phyloP scores from a whole-genome alignment of 495 filamentous ascomycete species.

The Penicillium goetzii region DNA sequence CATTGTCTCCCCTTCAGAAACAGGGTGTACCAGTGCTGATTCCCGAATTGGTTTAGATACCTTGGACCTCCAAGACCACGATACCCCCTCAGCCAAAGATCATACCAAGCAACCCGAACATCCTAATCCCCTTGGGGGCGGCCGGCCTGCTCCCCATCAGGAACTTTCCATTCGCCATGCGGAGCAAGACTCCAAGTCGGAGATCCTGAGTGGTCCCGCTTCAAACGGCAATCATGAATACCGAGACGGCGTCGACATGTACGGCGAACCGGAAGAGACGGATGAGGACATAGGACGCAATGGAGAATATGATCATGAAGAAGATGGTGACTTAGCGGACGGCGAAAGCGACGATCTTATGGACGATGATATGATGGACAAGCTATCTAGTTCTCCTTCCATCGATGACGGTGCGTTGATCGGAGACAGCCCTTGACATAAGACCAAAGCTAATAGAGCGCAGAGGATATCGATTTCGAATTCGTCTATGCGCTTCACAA shows the following conservation, averaged over 20 bases:
- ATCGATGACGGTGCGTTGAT: constrained; percentile 93
- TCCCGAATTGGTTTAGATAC: constrained; percentile 64
- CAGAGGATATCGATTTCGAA: constrained; percentile 99
- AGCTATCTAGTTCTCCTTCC: constrained; percentile 95
- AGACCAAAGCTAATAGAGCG: constrained; percentile 62
- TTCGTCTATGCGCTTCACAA: constrained; percentile 98
- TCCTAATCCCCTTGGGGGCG: constrained; percentile 53
- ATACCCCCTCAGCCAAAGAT: constrained; percentile 80
- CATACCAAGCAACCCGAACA: constrained; percentile 61
- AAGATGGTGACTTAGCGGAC: constrained; percentile 71
- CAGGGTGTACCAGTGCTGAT: constrained; percentile 23
- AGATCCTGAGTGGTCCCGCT: constrained; percentile 58
- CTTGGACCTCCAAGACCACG: constrained; percentile 87
- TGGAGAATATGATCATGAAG: constrained; percentile 55
- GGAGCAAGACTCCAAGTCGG: constrained; percentile 71
- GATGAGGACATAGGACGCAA: constrained; percentile 46
- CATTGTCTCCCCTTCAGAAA: constrained; percentile 2
- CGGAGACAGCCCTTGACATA: neutral
- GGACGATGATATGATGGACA: constrained; percentile 94
- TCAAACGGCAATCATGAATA: constrained; percentile 50
- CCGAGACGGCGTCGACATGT: constrained; percentile 50
- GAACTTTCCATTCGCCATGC: constrained; percentile 79
- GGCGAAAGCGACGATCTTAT: constrained; percentile 74
- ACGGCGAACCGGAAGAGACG: constrained; percentile 45
- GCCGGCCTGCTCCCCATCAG: constrained; percentile 79